A percentile compares a stretch with the other conserved stretches of the same genome.
Conservation (phyloP, 768 basidiomycete genomes). For the Thelephora ganbajun region DNA sequence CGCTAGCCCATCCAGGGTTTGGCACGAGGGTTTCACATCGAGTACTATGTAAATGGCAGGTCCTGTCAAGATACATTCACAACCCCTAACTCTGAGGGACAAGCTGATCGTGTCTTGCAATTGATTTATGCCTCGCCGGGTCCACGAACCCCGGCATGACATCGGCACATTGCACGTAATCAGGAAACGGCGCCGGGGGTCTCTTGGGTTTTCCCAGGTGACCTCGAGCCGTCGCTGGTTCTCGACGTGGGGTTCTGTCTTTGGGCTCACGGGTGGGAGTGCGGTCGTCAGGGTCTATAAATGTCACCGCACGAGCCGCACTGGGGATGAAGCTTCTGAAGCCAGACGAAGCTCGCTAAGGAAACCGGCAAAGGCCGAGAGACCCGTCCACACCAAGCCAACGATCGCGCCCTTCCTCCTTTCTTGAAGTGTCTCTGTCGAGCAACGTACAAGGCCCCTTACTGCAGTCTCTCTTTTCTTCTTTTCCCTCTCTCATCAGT, state of each 20-base stretch:
- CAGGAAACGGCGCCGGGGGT: neutral
- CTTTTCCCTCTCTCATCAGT: conserved; percentile 3
- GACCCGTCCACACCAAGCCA: neutral
- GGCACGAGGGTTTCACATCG: no score
- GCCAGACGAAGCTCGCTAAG: neutral
- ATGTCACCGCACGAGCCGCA: no score
- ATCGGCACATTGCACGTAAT: neutral
- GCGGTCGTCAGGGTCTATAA: no score
- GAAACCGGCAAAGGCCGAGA: neutral
- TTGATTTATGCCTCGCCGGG: neutral
- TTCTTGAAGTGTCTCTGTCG: no score
- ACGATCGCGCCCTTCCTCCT: no score
- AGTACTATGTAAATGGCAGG: no score
- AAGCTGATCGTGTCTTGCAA: no score
- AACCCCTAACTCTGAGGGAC: no score
- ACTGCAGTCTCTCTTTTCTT: conserved; percentile 4
- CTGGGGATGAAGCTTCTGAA: no score
- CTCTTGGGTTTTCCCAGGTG: neutral
- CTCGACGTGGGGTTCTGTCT: no score
- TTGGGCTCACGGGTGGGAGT: neutral
- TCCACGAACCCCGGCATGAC: neutral
- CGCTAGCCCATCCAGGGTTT: no score
- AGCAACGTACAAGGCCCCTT: neutral
- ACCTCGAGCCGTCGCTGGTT: neutral
- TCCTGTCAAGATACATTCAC: no score